Evolutionary conservation across 2,329 filamentous ascomycete genomes (phyloP).

Genomic region (Elsinoe perseae): DNA sequence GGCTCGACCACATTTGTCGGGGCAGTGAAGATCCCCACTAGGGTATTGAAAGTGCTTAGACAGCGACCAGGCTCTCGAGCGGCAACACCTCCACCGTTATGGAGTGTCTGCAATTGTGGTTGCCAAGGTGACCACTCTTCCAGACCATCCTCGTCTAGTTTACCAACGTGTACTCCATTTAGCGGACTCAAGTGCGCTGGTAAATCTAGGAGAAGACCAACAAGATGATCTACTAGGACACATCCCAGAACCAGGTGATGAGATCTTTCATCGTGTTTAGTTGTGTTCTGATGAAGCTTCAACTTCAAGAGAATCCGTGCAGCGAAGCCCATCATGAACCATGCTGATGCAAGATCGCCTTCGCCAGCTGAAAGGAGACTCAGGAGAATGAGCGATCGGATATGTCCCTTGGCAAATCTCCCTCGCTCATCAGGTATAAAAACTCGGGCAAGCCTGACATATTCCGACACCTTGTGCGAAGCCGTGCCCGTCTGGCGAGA

Average conservation of each 20-base stretch:
- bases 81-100: not conserved
- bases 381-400: constrained; percentile 42
- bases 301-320: constrained; percentile 41
- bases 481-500: constrained; percentile 20
- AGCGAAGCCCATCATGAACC: constrained; percentile 58
- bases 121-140: constrained; percentile 69
- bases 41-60: constrained; percentile 13
- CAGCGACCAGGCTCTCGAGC: constrained; percentile 9
- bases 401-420: constrained; percentile 33
- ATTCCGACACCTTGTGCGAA: not conserved
- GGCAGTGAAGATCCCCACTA: not conserved
- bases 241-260: constrained; percentile 2
- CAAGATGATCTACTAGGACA: constrained; percentile 55
- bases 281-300: constrained; percentile 19
- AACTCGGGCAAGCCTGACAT: constrained; percentile 18
- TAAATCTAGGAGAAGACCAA: constrained; percentile 46
- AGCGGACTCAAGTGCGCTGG: constrained; percentile 43
- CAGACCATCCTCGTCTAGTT: constrained; percentile 56
- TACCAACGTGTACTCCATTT: constrained; percentile 42
- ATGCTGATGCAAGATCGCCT: constrained; percentile 51
- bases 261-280: not conserved
- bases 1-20: not conserved
- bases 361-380: constrained; percentile 56
- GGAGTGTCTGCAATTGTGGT: not conserved
- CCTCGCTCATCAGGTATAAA: constrained; percentile 29